Evolutionary conservation across 2,329 filamentous ascomycete genomes (phyloP).

Genomic region (Apiospora kogelbergensis): DNA sequence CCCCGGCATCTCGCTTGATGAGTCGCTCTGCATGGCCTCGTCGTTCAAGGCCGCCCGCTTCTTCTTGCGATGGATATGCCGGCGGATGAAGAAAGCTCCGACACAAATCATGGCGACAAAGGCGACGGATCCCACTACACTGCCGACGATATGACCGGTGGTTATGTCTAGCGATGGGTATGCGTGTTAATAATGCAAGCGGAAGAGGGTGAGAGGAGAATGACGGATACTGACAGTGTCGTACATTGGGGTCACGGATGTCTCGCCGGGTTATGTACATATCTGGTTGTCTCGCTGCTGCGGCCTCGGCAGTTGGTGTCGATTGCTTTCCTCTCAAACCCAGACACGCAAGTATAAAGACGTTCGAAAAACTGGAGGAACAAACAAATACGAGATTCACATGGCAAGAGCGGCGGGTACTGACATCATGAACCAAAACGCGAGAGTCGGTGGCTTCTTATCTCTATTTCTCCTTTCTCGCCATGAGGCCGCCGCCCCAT

Average conservation of each 20-base stretch:
- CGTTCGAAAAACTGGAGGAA: not conserved
- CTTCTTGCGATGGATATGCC: not conserved
- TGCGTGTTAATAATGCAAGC: not conserved
- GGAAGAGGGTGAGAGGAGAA: not conserved
- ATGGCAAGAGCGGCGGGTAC: not conserved
- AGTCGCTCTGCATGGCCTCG: conserved; percentile 1
- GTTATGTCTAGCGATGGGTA: not conserved
- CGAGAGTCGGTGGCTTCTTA: not conserved
- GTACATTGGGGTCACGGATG: not conserved
- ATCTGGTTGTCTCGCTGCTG: not conserved
- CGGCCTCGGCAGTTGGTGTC: not conserved
- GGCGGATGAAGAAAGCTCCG: not conserved
- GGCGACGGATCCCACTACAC: conserved; percentile 7
- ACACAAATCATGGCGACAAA: not conserved
- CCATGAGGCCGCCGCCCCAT: not conserved
- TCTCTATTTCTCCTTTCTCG: not conserved
- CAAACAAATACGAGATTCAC: not conserved
- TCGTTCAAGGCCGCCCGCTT: conserved; percentile 1
- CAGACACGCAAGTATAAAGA: not conserved
- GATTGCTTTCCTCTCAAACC: not conserved
- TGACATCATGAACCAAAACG: not conserved
- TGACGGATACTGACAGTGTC: not conserved
- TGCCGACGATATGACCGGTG: not conserved
- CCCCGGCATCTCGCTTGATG: not conserved
- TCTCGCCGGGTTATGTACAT: not conserved